Base-by-base conservation (phyloP, 1,284 basidiomycete genomes). In the Lentinula novae-zelandiae region DNA sequence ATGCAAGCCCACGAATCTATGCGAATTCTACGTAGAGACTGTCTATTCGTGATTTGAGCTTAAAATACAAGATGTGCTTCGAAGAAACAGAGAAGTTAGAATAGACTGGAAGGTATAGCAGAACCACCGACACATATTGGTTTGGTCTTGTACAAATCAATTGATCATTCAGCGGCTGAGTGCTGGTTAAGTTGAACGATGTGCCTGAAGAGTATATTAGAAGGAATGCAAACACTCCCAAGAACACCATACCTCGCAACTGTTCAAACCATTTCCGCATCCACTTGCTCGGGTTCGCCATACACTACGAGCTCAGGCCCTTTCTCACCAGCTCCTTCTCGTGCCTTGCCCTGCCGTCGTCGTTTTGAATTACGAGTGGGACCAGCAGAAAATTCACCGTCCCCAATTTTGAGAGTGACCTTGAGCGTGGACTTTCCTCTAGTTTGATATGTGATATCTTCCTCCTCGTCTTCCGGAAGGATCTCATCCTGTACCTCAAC, bases 401-500 rank as follows among this genome's bases (percentile, higher is more conserved):
- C 80, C 7, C 85, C 85, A 57, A 92, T 80, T 61, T 73, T 83
- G 57, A 92, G 77, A 40, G 85, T 71, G 38, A 90, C 72, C 60
- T 76, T 79, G 40, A 91, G 75, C 13, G 82, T 83, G 9, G 88
- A 89, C 70, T 92, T 92, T 60, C 79, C 78, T 60, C 90, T 79
- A n/a, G 82, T 85, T 60, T 82, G 79, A 65, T 87, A 84, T 8
- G 75, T 76, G 61, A 89, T 80, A 60, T 91, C 86, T 58, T 89
- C 87, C 57, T 89, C 86, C 40, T 90, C 89, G 63, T 90, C 86
- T 10, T 87, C 86, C 1, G 89, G 89, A 15, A 87, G 71, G 20
- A 95, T 69, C 73, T 95, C 92, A 65, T 96, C 94, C 58, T 86
- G 80, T 46, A 93, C 87, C 64, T 89, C 85, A 27, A 88, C 81